Conservation (phyloP, 78 protist species). For the Monocercomonoides exilis region DNA sequence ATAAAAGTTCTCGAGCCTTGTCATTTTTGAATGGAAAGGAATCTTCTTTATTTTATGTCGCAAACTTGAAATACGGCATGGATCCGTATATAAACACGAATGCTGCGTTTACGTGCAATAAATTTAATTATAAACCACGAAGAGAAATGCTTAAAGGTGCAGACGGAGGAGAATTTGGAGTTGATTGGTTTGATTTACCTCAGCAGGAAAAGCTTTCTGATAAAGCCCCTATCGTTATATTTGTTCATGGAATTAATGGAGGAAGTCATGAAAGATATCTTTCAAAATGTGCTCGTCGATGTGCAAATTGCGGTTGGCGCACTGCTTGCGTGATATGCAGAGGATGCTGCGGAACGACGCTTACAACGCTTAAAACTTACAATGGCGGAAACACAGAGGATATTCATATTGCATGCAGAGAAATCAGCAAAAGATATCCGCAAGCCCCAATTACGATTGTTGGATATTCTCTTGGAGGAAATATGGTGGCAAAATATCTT, state of each 20-base stretch:
- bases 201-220: background rate
- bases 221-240: background rate
- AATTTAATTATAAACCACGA: background rate
- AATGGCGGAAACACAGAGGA: background rate
- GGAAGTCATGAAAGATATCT: background rate
- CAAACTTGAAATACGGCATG: background rate
- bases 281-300: background rate
- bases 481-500: background rate
- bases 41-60: background rate
- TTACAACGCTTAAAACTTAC: background rate
- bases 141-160: background rate
- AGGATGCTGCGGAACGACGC: background rate
- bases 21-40: background rate
- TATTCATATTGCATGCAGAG: background rate
- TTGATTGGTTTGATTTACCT: background rate
- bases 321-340: background rate
- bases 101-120: background rate
- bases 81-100: background rate
- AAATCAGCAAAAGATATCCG: background rate
- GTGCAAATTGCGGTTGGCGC: background rate
- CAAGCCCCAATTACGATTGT: background rate
- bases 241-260: background rate
- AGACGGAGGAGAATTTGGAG: background rate
- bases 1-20: too few relatives aligned
- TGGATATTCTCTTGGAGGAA: background rate